Conservation (phyloP, 805 yeast genomes). For the Candida morakotiae region DNA sequence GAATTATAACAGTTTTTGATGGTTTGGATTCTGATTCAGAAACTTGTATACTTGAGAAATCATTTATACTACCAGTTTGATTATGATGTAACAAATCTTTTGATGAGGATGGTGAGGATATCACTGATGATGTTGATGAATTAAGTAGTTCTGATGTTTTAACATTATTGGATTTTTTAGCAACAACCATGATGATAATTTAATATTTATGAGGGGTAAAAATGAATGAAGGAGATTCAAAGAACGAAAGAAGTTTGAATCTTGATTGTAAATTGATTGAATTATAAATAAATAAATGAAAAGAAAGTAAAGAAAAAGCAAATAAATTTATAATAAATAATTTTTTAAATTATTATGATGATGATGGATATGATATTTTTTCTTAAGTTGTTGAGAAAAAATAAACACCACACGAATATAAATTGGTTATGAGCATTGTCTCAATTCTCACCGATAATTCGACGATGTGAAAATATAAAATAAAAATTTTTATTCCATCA, state of each 20-base stretch:
- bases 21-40: slow-evolving; percentile 35
- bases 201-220: neutral
- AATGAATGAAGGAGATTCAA: too few relatives aligned
- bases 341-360: neutral
- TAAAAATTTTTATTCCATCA: neutral
- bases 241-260: too few relatives aligned
- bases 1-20: slow-evolving; percentile 57
- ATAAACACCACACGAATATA: neutral
- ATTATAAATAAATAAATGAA: too few relatives aligned
- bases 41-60: slow-evolving; percentile 4
- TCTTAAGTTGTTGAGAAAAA: too few relatives aligned
- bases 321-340: neutral
- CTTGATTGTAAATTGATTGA: neutral
- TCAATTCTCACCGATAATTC: slow-evolving; percentile 1
- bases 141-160: slow-evolving; percentile 1
- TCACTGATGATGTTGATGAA: slow-evolving; percentile 6
- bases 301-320: neutral
- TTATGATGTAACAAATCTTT: slow-evolving; percentile 4
- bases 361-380: too few relatives aligned
- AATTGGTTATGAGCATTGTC: neutral
- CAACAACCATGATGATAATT: neutral
- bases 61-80: neutral
- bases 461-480: neutral
- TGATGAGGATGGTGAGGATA: slow-evolving; percentile 6
- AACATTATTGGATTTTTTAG: neutral